Percentiles rank a stretch among this genome's conserved stretches.
phyloP scores from a whole-genome alignment of 2,329 filamentous ascomycete genomes.

The Nigrospora oryzae region DNA sequence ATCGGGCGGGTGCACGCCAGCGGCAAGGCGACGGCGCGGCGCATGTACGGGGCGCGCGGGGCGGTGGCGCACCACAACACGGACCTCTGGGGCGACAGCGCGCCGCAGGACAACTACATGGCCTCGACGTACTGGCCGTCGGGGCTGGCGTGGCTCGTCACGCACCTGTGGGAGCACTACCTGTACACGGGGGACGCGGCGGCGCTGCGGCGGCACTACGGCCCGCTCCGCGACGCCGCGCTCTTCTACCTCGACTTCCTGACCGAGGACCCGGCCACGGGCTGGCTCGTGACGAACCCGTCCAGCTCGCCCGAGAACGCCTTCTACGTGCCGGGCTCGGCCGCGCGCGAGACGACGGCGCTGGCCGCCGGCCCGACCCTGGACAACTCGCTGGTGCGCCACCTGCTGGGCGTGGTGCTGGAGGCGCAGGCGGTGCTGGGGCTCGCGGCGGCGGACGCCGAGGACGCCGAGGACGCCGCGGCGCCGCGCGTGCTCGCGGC shows the following conservation, averaged over 20 bases:
- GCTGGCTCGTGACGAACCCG: slow-evolving; percentile 7
- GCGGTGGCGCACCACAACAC: slow-evolving; percentile 28
- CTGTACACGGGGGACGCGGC: slow-evolving; percentile 12
- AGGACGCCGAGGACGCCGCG: not conserved
- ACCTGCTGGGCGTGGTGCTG: slow-evolving; percentile 22
- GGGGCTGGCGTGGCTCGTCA: slow-evolving; percentile 18
- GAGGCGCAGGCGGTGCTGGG: slow-evolving; percentile 6
- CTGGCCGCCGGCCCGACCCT: slow-evolving; percentile 25
- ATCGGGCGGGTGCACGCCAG: slow-evolving; percentile 18
- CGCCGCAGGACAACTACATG: slow-evolving; percentile 23
- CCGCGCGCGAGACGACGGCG: not conserved
- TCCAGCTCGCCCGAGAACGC: slow-evolving; percentile 27
- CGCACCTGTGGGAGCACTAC: slow-evolving; percentile 19
- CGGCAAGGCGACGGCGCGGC: slow-evolving; percentile 20
- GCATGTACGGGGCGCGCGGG: slow-evolving; percentile 23
- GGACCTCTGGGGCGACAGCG: slow-evolving; percentile 25
- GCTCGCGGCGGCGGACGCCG: too few relatives aligned
- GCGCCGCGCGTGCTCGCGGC: not conserved
- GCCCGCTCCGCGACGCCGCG: slow-evolving; percentile 17
- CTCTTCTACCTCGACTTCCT: slow-evolving; percentile 22
- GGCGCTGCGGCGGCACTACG: slow-evolving; percentile 11
- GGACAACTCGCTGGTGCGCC: slow-evolving; percentile 27
- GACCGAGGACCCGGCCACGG: slow-evolving; percentile 5
- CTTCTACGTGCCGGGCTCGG: slow-evolving; percentile 1
- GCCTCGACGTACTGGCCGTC: slow-evolving; percentile 19